Percentiles rank a stretch among this genome's conserved stretches.
phyloP scores from a whole-genome alignment of 1,284 basidiomycete species.

The Trametes polyzona region DNA sequence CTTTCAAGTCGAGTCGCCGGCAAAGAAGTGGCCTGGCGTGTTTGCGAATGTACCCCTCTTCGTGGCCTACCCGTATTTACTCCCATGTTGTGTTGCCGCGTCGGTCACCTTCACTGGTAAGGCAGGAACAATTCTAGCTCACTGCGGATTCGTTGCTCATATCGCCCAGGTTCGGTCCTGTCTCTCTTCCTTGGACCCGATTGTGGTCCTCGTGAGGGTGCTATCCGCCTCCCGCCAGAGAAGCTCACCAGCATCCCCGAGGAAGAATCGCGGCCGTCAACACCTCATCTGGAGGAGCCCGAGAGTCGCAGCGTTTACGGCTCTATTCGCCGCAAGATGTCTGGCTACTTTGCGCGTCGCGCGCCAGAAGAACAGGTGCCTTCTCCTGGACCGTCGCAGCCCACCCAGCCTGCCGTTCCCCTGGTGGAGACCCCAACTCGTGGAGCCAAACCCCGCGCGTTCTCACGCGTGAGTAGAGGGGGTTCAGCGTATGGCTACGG shows the following conservation, averaged over 20 bases:
- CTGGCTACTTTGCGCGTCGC: constrained; percentile 56
- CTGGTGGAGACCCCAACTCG: constrained; percentile 46
- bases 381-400: constrained; percentile 33
- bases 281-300: constrained; percentile 50
- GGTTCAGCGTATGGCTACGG: constrained; percentile 83
- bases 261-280: constrained; percentile 48
- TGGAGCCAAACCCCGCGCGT: constrained; percentile 47
- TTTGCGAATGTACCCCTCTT: constrained; percentile 75
- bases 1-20: constrained; percentile 78
- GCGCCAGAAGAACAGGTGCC: constrained; percentile 43
- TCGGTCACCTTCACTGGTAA: constrained; percentile 73
- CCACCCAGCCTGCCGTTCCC: constrained; percentile 47
- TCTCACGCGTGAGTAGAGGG: constrained; percentile 59
- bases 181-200: constrained; percentile 90
- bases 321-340: constrained; percentile 35
- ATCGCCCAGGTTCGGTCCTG: constrained; percentile 72
- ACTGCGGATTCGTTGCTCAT: constrained; percentile 1
- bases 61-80: constrained; percentile 85
- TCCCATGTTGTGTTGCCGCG: constrained; percentile 86
- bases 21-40: constrained; percentile 79
- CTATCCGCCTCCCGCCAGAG: constrained; percentile 79
- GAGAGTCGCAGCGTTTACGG: constrained; percentile 33
- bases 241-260: constrained; percentile 68
- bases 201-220: constrained; percentile 85
- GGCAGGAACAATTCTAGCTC: too few species aligned